Conservation (phyloP, 1,139 yeast genomes). For the Lodderomyces jiufengensis region DNA sequence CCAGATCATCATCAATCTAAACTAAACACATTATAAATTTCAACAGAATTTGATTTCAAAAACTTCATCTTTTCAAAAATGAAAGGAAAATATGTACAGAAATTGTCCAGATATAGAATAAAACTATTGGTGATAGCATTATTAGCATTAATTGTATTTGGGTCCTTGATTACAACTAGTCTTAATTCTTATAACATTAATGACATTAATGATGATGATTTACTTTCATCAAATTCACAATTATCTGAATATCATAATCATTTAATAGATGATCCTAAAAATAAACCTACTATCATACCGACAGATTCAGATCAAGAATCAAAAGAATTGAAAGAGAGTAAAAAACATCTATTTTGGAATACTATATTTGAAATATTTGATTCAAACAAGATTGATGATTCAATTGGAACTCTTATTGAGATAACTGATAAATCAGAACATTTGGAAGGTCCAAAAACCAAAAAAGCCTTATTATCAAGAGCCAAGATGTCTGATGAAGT, state of each 20-base stretch:
- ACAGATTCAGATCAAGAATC: not conserved
- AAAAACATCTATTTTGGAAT: constrained; percentile 22
- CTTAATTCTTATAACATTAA: not conserved
- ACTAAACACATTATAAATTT: no score
- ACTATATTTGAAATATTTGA: constrained; percentile 19
- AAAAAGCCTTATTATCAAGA: constrained; percentile 27
- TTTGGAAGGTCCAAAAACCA: constrained; percentile 24
- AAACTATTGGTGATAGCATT: constrained; percentile 5
- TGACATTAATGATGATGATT: constrained; percentile 4
- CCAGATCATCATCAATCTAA: no score
- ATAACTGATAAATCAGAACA: constrained; percentile 22
- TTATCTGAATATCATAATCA: not conserved
- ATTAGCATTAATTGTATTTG: constrained; percentile 2
- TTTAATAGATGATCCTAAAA: not conserved
- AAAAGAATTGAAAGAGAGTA: not conserved
- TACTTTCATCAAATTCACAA: not conserved
- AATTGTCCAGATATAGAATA: constrained; percentile 7
- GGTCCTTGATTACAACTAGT: not conserved
- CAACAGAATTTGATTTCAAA: no score
- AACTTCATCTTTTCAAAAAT: not conserved
- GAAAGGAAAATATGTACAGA: constrained; percentile 6
- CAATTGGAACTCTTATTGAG: constrained; percentile 20
- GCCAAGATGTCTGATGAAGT: constrained; percentile 26
- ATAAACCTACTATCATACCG: not conserved
- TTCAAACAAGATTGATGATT: constrained; percentile 15